phyloP scores from a whole-genome alignment of 371 early-diverging fungal species.

The Syncephalis plumigaleata region DNA sequence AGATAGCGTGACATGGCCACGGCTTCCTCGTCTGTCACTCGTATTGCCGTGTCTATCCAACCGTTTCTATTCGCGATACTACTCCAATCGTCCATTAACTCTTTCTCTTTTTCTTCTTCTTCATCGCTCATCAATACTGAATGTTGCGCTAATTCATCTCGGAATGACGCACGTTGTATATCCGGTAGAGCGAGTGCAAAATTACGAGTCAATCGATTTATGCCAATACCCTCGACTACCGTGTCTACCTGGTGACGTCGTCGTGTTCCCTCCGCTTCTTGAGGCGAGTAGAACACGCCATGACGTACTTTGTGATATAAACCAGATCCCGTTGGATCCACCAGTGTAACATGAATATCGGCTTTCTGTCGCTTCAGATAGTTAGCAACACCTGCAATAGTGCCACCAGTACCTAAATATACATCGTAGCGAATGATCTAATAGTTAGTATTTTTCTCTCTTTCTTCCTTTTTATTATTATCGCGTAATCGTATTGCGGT shows the following conservation, averaged over 20 bases:
- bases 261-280: slow-evolving; percentile 80
- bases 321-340: slow-evolving; percentile 90
- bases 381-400: slow-evolving; percentile 69
- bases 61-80: too few species aligned
- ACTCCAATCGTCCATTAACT: too few species aligned
- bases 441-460: not conserved
- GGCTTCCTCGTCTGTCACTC: slow-evolving; percentile 79
- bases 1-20: slow-evolving; percentile 80
- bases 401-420: slow-evolving; percentile 74
- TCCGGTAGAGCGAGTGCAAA: slow-evolving; percentile 29
- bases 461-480: too few species aligned
- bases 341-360: slow-evolving; percentile 48
- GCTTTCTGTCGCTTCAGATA: slow-evolving; percentile 56
- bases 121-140: too few species aligned
- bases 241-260: slow-evolving; percentile 91
- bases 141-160: too few species aligned
- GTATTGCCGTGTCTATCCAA: slow-evolving; percentile 68
- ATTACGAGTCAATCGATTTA: slow-evolving; percentile 85
- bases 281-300: slow-evolving; percentile 72
- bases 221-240: slow-evolving; percentile 90
- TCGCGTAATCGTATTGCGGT: too few species aligned
- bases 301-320: slow-evolving; percentile 80
- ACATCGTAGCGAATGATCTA: not conserved
- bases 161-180: not conserved
- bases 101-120: too few species aligned